Evolutionary conservation across 352 stramenopile genomes (phyloP).

Genomic region (Ophiocytium majus): DNA sequence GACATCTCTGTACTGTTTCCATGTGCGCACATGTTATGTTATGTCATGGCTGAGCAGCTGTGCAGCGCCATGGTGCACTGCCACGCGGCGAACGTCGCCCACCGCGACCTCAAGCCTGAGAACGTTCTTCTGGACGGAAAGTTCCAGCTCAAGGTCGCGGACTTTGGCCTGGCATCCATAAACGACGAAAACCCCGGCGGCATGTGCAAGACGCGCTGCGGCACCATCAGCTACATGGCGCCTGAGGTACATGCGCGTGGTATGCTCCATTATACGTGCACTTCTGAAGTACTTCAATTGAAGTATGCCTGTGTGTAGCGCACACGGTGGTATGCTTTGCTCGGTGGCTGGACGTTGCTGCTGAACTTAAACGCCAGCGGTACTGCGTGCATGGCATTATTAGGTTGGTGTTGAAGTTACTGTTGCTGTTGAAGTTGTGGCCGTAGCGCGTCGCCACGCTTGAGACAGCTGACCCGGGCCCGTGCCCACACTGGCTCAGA

Average conservation of each 20-base stretch:
- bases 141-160: conserved; percentile 55
- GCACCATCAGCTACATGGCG: conserved; percentile 84
- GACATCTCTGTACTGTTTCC: background rate
- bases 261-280: background rate
- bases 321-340: background rate
- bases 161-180: conserved; percentile 55
- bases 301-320: background rate
- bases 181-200: conserved; percentile 60
- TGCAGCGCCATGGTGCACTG: conserved; percentile 71
- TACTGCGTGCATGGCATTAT: no score
- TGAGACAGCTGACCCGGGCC: no score
- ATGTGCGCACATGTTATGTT: no score
- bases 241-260: conserved; percentile 84
- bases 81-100: conserved; percentile 75
- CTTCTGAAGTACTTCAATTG: background rate
- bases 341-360: no score
- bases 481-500: no score
- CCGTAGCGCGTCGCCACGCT: no score
- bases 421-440: no score
- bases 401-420: no score
- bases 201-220: conserved; percentile 75
- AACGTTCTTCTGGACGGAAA: conserved; percentile 79
- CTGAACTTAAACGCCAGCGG: no score
- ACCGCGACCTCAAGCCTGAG: conserved; percentile 88
- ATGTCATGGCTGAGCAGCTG: no score